Base-by-base conservation (phyloP, 2,329 filamentous ascomycete species). In the Neurospora sp. region DNA sequence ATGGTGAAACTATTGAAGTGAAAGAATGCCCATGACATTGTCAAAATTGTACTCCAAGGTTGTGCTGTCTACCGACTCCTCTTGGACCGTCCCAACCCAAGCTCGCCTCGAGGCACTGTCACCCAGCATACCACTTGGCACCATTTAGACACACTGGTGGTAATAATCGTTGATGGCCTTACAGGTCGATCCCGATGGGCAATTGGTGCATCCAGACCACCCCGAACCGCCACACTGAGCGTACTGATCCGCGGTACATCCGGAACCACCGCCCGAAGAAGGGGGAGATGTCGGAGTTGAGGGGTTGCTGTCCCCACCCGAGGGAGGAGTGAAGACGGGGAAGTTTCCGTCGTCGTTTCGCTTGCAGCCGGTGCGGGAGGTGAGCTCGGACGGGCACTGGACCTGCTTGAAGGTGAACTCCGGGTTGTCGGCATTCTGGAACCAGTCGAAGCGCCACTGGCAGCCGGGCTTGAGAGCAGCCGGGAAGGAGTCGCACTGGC, bases 371-470 rank as follows among this genome's bases (percentile, higher is more conserved):
- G 72, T 72, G 66, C 71, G 70, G 66, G 72, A 70, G 5, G 72
- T 68, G 28, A 72, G 69, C 71, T 75, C 69, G 70, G 72, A 57
- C 19, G 73, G 71, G 73, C 74, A 86, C 36, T 79, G 77, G 10
- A 86, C 82, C 72, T 83, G 79, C 71, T 80, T 78, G 75, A 83
- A 86, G 33, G 77, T 79, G 28, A 85, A 80, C 2, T 70, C 76
- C 11, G 83, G 83, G 73, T 86, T 85, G 71, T 85, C 81, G n/a
- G 83, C 80, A 69, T 81, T 80, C 65, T 80, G 74, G 76, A 86
- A 85, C 84, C 84, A 87, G 74, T 85, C 82, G 70, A 85, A 87
- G 52, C 84, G 82, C 81, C 83, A 87, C 73, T 82, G 78, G 74
- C 85, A 87, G 4, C 84, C 85, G 6, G 78, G 73, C 76, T 83